phyloP scores from a whole-genome alignment of 2,329 filamentous ascomycete genomes.

The Trichoderma harzianum region DNA sequence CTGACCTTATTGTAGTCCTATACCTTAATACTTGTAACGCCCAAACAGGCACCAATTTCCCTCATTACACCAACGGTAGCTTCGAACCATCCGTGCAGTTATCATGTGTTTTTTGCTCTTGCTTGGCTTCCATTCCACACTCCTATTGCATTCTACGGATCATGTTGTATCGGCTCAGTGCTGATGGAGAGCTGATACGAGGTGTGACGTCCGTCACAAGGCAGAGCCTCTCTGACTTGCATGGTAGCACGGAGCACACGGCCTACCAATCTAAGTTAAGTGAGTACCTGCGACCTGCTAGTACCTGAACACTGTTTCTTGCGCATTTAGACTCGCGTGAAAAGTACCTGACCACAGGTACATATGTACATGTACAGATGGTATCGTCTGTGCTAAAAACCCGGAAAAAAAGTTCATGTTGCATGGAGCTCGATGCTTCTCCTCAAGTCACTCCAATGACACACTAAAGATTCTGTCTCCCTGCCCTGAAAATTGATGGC shows the following conservation, averaged over 20 bases:
- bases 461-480: not conserved
- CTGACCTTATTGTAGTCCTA: not conserved
- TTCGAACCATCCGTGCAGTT: not conserved
- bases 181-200: not conserved
- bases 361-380: not conserved
- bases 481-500: not conserved
- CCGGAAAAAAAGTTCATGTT: not conserved
- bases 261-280: not conserved
- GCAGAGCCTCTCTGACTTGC: not conserved
- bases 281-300: not conserved
- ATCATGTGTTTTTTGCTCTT: not conserved
- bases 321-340: not conserved
- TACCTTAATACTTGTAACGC: not conserved
- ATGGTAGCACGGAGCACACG: not conserved
- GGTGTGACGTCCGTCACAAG: not conserved
- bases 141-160: not conserved
- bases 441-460: not conserved
- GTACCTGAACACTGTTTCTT: not conserved
- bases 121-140: too few relatives aligned
- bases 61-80: not conserved
- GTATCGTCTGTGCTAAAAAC: not conserved
- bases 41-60: not conserved
- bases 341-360: not conserved
- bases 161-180: not conserved
- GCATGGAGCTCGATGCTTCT: not conserved